These are phyloP conservation scores for Echinosophora koreensis DNA, from an alignment of 306 rosid species.

Conservation along the genomic window DNA sequence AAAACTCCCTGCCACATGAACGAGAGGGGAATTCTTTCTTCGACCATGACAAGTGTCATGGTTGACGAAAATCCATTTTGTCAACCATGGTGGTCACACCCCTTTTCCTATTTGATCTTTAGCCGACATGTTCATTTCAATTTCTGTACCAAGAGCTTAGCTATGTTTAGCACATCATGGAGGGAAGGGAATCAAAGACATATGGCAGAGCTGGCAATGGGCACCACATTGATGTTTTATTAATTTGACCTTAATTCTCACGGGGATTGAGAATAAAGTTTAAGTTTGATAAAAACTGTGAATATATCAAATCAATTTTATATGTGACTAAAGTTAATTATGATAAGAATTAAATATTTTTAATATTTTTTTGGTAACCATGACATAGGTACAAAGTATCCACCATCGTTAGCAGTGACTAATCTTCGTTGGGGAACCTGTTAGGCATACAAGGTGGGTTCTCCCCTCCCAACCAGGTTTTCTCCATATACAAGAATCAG, in stretches of 20 bases:
- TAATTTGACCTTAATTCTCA: neutral
- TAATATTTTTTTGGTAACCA: no score
- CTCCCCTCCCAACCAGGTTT: no score
- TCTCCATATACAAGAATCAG: no score
- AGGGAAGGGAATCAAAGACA: constrained; percentile 11
- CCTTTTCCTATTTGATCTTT: constrained; percentile 34
- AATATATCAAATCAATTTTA: no score
- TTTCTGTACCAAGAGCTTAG: constrained; percentile 12
- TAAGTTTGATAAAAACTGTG: no score
- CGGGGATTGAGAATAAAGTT: neutral
- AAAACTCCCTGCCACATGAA: neutral
- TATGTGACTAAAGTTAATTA: no score
- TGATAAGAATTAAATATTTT: no score
- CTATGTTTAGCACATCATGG: neutral
- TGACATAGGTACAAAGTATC: no score
- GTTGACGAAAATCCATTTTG: constrained; percentile 26
- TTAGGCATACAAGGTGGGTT: no score
- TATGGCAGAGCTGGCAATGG: constrained; percentile 31
- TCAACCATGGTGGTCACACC: constrained; percentile 38
- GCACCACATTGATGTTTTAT: constrained; percentile 13
- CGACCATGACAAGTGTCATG: constrained; percentile 3
- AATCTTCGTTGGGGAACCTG: no score
- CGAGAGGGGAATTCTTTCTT: constrained; percentile 12
- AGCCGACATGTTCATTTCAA: constrained; percentile 28
- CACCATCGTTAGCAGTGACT: no score